Percentiles rank a stretch among this genome's conserved stretches.
Conservation (phyloP, 352 stramenopile genomes). For the Pythium insidiosum region DNA sequence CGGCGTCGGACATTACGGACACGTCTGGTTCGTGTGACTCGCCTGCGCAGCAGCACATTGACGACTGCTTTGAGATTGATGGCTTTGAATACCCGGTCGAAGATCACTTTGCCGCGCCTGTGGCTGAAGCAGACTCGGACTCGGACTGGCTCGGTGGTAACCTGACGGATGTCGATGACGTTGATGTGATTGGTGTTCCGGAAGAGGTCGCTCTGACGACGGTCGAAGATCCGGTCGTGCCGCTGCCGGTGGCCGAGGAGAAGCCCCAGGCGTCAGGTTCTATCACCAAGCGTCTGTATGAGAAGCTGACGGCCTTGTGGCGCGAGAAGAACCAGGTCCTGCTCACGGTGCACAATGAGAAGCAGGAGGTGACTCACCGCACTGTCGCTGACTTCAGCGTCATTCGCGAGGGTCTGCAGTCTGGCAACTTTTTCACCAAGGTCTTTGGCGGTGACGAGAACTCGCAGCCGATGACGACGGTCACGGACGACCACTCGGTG, state of each 20-base stretch:
- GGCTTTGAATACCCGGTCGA: slow-evolving; percentile 81
- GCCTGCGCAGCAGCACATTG: slow-evolving; percentile 28
- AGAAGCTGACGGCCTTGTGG: slow-evolving; percentile 75
- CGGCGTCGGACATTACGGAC: slow-evolving; percentile 66
- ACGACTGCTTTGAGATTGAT: slow-evolving; percentile 44
- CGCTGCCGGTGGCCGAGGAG: slow-evolving; percentile 5
- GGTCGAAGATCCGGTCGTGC: slow-evolving; percentile 15
- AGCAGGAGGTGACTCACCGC: slow-evolving; percentile 61
- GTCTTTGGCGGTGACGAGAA: slow-evolving; percentile 25
- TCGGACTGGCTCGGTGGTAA: slow-evolving; percentile 66
- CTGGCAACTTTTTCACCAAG: slow-evolving; percentile 56
- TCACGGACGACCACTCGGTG: slow-evolving; percentile 46
- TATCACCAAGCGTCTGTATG: slow-evolving; percentile 61
- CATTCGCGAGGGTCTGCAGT: slow-evolving; percentile 61
- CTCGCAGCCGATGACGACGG: background rate
- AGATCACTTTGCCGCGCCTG: slow-evolving; percentile 47
- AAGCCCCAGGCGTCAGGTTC: slow-evolving; percentile 20
- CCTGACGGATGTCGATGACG: slow-evolving; percentile 33
- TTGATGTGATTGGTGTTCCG: no score
- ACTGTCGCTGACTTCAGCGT: slow-evolving; percentile 78
- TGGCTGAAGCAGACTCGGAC: slow-evolving; percentile 27
- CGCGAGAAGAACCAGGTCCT: slow-evolving; percentile 84
- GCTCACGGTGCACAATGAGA: slow-evolving; percentile 58
- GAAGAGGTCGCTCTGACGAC: no score
- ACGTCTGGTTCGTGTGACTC: slow-evolving; percentile 44